Conservation (phyloP, 2,329 filamentous ascomycete genomes). For the Diaporthe caulivora region DNA sequence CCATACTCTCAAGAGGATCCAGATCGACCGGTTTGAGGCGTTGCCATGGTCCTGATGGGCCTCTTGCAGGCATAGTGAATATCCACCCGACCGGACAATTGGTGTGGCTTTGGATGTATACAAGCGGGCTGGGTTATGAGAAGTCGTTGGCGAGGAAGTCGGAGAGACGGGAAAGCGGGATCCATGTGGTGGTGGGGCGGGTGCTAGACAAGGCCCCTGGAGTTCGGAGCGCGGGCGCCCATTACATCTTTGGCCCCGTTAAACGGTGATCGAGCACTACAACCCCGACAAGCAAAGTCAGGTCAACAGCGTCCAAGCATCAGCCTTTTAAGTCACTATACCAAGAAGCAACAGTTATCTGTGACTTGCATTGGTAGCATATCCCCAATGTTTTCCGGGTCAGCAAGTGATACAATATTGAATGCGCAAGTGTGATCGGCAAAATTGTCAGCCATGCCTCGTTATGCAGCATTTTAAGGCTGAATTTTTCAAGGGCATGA, state of each 20-base stretch:
- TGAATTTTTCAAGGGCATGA: background rate
- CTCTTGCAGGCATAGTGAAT: conserved; percentile 43
- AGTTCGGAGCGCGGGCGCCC: no score
- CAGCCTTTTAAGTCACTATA: background rate
- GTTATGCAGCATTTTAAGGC: background rate
- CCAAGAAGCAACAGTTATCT: no score
- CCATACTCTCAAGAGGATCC: conserved; percentile 84
- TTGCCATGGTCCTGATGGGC: conserved; percentile 71
- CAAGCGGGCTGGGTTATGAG: background rate
- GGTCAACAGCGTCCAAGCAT: background rate
- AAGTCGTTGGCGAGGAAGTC: conserved; percentile 5
- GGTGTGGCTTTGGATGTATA: background rate
- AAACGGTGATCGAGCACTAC: no score
- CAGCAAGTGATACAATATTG: background rate
- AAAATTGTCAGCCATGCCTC: background rate
- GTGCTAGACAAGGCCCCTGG: background rate
- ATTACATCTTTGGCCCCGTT: no score
- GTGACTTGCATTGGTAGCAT: background rate
- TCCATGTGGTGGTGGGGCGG: background rate
- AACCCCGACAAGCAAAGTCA: no score
- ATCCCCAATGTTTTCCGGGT: background rate
- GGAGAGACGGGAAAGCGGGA: background rate
- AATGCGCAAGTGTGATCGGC: background rate
- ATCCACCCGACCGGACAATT: background rate
- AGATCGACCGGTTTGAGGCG: conserved; percentile 79